Conservation (phyloP, 2,329 filamentous ascomycete genomes). For the Amylocarpus encephaloides region DNA sequence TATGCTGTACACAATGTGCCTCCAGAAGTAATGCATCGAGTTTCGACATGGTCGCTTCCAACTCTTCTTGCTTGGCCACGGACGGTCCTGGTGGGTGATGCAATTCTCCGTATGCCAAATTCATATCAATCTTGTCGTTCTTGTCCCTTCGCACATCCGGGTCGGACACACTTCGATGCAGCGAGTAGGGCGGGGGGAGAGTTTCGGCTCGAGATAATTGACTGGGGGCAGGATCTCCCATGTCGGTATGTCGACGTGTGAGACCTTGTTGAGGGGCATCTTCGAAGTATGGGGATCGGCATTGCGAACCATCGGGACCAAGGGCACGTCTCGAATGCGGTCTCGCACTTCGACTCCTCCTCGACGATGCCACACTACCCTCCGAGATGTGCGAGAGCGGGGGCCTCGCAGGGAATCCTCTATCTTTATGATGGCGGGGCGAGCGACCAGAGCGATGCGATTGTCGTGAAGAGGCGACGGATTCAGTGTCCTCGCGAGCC, state of each 20-base stretch:
- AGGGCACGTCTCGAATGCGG: constrained; percentile 15
- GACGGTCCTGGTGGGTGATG: constrained; percentile 39
- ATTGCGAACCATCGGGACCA: constrained; percentile 11
- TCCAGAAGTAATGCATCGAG: constrained; percentile 78
- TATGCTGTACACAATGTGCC: constrained; percentile 81
- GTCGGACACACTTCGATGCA: constrained; percentile 22
- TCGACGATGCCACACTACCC: constrained; percentile 21
- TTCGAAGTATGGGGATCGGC: constrained; percentile 21
- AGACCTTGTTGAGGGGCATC: constrained; percentile 17
- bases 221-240: constrained; percentile 7
- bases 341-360: constrained; percentile 21
- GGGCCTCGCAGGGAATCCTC: constrained; percentile 8
- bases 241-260: constrained; percentile 25
- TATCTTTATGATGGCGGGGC: constrained; percentile 16
- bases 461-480: constrained; percentile 36
- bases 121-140: constrained; percentile 66
- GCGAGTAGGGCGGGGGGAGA: constrained; percentile 18
- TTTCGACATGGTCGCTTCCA: constrained; percentile 63
- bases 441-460: constrained; percentile 25
- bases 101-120: constrained; percentile 82
- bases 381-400: constrained; percentile 23
- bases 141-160: constrained; percentile 20
- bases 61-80: constrained; percentile 45
- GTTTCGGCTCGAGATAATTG: constrained; percentile 11
- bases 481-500: constrained; percentile 38